A percentile compares a stretch with the other conserved stretches of the same genome.
These are phyloP conservation scores for Musa troglodytarum DNA, from an alignment of 176 grass and related monocot species.

Conservation along the genomic window DNA sequence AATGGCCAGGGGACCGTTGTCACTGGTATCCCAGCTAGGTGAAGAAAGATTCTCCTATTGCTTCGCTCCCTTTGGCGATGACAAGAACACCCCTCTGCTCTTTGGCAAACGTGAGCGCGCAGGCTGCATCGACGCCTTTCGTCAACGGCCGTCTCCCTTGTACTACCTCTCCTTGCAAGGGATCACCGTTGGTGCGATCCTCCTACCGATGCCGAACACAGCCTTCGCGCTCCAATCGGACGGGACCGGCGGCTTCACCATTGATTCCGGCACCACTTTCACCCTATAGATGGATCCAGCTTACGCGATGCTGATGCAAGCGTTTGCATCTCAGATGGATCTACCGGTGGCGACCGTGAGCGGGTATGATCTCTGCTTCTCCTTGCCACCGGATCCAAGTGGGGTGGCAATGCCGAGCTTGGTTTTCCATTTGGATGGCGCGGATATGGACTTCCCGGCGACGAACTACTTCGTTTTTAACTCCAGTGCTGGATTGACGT, in stretches of 20 bases:
- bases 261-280: conserved; percentile 46
- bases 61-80: neutral
- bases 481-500: conserved; percentile 9
- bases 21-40: neutral
- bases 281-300: conserved; percentile 30
- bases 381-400: conserved; percentile 1
- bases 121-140: neutral
- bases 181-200: neutral
- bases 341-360: conserved; percentile 42
- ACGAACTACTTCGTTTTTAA: conserved; percentile 41
- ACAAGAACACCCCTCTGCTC: neutral
- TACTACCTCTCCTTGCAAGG: conserved; percentile 11
- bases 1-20: neutral
- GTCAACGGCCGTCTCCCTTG: neutral
- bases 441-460: conserved; percentile 37
- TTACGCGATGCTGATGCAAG: conserved; percentile 25
- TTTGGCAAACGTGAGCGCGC: neutral
- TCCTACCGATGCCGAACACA: neutral
- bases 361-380: conserved; percentile 50
- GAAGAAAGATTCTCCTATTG: conserved; percentile 5
- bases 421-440: conserved; percentile 49
- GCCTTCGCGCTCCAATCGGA: neutral
- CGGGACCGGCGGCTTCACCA: neutral
- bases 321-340: conserved; percentile 23
- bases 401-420: conserved; percentile 28